Evolutionary conservation across 352 stramenopile genomes (phyloP).

Genomic region (Pseudoperonospora humuli): DNA sequence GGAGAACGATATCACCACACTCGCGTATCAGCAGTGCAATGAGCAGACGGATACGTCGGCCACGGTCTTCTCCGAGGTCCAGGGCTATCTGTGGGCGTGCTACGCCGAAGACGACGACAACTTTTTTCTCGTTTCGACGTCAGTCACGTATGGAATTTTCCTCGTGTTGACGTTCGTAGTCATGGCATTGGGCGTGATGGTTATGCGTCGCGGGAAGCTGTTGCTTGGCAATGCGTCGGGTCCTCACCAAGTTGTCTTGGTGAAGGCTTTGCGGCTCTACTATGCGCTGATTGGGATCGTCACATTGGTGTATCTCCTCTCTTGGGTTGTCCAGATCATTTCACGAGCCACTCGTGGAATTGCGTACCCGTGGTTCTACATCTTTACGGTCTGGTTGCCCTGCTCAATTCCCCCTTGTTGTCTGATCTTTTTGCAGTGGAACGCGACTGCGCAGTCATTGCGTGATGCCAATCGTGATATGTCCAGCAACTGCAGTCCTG

Average conservation of each 20-base stretch:
- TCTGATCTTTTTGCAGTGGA: slow-evolving; percentile 86
- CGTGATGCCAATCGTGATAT: slow-evolving; percentile 43
- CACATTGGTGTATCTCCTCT: slow-evolving; percentile 77
- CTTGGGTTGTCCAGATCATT: slow-evolving; percentile 77
- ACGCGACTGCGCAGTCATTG: slow-evolving; percentile 76
- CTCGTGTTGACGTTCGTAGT: slow-evolving; percentile 67
- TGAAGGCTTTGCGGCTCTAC: slow-evolving; percentile 81
- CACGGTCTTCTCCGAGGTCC: slow-evolving; percentile 82
- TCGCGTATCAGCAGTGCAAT: slow-evolving; percentile 78
- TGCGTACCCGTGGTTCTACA: slow-evolving; percentile 85
- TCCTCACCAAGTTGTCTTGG: slow-evolving; percentile 65
- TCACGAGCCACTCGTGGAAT: slow-evolving; percentile 50
- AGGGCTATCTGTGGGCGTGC: slow-evolving; percentile 76
- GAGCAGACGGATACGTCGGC: slow-evolving; percentile 37
- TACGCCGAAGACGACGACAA: slow-evolving; percentile 62
- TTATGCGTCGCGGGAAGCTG: slow-evolving; percentile 77
- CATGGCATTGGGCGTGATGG: slow-evolving; percentile 78
- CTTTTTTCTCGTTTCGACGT: slow-evolving; percentile 77
- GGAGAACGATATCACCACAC: slow-evolving; percentile 57
- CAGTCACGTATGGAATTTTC: slow-evolving; percentile 73
- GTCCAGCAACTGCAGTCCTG: slow-evolving; percentile 36
- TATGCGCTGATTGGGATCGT: slow-evolving; percentile 82
- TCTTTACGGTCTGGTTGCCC: slow-evolving; percentile 83
- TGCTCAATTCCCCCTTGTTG: slow-evolving; percentile 80
- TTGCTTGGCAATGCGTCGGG: slow-evolving; percentile 63